Conservation (phyloP, 768 basidiomycete genomes). For the Coprinopsis strossmayeri region DNA sequence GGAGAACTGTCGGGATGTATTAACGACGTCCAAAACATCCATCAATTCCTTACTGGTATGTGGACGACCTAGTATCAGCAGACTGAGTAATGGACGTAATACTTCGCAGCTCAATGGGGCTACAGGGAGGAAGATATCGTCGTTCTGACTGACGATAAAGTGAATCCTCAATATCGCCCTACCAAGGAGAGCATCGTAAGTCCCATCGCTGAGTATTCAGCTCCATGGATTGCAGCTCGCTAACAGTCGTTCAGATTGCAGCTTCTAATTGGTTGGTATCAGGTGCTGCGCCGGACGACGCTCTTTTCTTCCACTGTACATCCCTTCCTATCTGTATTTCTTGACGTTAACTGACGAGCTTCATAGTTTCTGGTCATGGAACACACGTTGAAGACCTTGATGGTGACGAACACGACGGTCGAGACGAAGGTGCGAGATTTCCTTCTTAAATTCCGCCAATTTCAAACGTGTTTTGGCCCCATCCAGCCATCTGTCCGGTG, state of each 20-base stretch:
- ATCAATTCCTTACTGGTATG: constrained; percentile 65
- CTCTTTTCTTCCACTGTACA: constrained; percentile 86
- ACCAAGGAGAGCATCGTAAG: constrained; percentile 74
- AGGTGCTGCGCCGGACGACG: constrained; percentile 73
- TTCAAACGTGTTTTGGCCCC: neutral
- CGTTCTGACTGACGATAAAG: constrained; percentile 71
- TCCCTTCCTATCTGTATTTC: constrained; percentile 1
- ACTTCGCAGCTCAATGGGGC: constrained; percentile 41
- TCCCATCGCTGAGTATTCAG: neutral
- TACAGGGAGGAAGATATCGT: constrained; percentile 81
- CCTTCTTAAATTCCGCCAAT: neutral
- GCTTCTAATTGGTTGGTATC: constrained; percentile 92
- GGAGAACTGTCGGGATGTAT: constrained; percentile 77
- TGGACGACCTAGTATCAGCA: no score
- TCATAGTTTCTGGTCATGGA: constrained; percentile 87
- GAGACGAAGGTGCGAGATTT: constrained; percentile 55
- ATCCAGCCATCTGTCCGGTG: constrained; percentile 78
- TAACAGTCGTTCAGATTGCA: constrained; percentile 34
- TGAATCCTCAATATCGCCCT: constrained; percentile 55
- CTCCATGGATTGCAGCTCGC: neutral
- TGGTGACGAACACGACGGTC: constrained; percentile 81
- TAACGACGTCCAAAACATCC: constrained; percentile 83
- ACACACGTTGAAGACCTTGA: constrained; percentile 80
- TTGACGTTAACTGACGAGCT: neutral
- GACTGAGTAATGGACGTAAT: neutral